Percentiles rank a stretch among this genome's conserved stretches.
Evolutionary conservation across 2,329 filamentous ascomycete genomes (phyloP).

Genomic region (Diaporthe aspalathi): DNA sequence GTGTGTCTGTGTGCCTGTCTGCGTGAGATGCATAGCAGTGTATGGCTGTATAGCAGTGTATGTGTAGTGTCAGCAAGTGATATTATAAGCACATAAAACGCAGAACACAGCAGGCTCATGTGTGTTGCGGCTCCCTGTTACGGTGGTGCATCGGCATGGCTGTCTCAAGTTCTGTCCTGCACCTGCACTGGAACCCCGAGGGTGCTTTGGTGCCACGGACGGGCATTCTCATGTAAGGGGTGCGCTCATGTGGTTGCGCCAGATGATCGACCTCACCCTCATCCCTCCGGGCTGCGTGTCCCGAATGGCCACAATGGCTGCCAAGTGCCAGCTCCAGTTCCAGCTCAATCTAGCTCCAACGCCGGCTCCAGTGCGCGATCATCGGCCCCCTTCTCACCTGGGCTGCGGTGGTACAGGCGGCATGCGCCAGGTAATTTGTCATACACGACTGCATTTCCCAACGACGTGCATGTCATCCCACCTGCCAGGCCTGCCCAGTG

Average conservation of each 20-base stretch:
- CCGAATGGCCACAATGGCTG: background rate
- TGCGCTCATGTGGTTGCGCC: background rate
- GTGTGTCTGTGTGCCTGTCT: conserved; percentile 5
- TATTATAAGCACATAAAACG: conserved; percentile 6
- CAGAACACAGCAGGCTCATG: background rate
- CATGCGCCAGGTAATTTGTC: conserved; percentile 25
- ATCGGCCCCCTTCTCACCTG: background rate
- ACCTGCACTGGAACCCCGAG: conserved; percentile 30
- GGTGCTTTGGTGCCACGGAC: conserved; percentile 19
- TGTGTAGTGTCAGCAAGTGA: background rate
- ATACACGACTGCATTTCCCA: conserved; percentile 9
- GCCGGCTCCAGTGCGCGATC: conserved; percentile 3
- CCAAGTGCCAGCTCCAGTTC: conserved; percentile 9
- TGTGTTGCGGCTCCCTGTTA: conserved; percentile 22
- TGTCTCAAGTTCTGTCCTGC: conserved; percentile 32
- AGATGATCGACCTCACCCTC: conserved; percentile 8
- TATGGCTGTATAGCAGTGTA: background rate
- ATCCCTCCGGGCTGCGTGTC: background rate
- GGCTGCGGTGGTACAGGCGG: conserved; percentile 10
- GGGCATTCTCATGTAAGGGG: conserved; percentile 22
- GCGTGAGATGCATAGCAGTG: conserved; percentile 22
- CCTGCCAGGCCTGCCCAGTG: no score
- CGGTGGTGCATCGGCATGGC: conserved; percentile 23
- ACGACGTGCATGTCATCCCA: conserved; percentile 23
- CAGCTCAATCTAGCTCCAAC: conserved; percentile 13